Evolutionary conservation across 2,329 filamentous ascomycete species (phyloP).

Genomic region (Zasmidium citrigriseum): DNA sequence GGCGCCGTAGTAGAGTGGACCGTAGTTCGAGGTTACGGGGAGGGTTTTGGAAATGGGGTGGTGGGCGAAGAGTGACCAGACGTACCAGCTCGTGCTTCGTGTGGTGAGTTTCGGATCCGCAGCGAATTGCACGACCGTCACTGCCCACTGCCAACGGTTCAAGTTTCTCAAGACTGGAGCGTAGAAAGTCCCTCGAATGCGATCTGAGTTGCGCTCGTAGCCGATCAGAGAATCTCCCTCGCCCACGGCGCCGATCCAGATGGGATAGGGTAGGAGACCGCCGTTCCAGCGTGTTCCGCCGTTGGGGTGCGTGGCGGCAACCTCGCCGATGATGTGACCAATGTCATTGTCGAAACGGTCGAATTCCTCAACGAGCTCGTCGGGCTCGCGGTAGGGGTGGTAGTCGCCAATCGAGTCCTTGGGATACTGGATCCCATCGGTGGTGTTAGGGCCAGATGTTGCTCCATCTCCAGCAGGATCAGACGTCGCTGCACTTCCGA

Average conservation of each 20-base stretch:
- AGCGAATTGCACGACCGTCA: constrained; percentile 43
- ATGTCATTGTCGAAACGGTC: constrained; percentile 51
- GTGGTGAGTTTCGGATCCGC: constrained; percentile 39
- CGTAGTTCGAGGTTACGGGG: constrained; percentile 41
- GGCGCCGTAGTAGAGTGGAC: constrained; percentile 49
- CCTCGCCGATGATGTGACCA: constrained; percentile 48
- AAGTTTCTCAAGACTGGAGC: constrained; percentile 35
- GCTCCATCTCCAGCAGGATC: constrained; percentile 13
- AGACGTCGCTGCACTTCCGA: constrained; percentile 47
- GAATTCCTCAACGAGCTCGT: constrained; percentile 32
- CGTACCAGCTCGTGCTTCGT: constrained; percentile 32
- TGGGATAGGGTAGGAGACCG: constrained; percentile 47
- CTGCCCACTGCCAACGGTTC: constrained; percentile 35
- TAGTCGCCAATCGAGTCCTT: constrained; percentile 26
- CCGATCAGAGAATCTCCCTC: constrained; percentile 68
- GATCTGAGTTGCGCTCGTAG: constrained; percentile 65
- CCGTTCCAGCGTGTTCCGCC: constrained; percentile 44
- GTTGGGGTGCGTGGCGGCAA: constrained; percentile 48
- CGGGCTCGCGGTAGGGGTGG: constrained; percentile 35
- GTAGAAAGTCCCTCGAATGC: constrained; percentile 53
- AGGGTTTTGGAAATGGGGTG: constrained; percentile 49
- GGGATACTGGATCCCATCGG: constrained; percentile 8
- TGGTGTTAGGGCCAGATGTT: constrained; percentile 8
- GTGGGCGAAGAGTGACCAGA: constrained; percentile 44
- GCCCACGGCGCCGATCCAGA: constrained; percentile 59